A percentile compares a stretch with the other conserved stretches of the same genome.
phyloP scores from a whole-genome alignment of 1,284 basidiomycete species.

The Cutaneotrichosporon sp. region DNA sequence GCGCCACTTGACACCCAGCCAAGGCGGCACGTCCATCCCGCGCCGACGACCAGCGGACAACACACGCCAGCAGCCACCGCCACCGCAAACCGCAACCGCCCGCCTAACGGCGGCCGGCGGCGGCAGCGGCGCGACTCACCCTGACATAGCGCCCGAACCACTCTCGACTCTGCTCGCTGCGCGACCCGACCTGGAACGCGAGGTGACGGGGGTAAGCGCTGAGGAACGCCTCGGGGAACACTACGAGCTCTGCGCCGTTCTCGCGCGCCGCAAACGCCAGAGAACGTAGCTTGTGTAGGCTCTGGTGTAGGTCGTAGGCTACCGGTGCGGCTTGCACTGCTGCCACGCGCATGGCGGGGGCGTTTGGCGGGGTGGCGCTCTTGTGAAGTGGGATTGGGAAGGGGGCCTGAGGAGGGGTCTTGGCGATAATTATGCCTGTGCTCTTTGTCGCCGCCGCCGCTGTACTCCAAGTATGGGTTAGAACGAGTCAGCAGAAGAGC shows the following conservation, averaged over 20 bases:
- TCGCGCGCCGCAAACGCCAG: constrained; percentile 55
- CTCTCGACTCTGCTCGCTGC: constrained; percentile 28
- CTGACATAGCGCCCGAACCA: constrained; percentile 49
- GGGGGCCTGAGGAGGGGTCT: too few species aligned
- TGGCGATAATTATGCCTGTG: too few species aligned
- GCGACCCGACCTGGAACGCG: constrained; percentile 27
- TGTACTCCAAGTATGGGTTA: too few species aligned
- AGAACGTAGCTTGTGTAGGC: constrained; percentile 57
- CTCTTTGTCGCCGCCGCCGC: too few species aligned
- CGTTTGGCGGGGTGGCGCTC: too few species aligned
- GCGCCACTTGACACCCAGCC: too few species aligned
- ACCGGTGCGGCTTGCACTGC: constrained; percentile 39
- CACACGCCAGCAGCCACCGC: neutral
- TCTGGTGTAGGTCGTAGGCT: constrained; percentile 55
- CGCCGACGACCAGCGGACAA: neutral
- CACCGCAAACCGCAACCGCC: neutral
- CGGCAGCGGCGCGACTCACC: constrained; percentile 12
- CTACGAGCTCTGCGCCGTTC: constrained; percentile 56
- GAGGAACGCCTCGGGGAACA: constrained; percentile 66
- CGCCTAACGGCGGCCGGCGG: neutral
- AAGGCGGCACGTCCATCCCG: too few species aligned
- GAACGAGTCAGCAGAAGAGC: too few species aligned
- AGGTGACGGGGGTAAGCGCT: constrained; percentile 42
- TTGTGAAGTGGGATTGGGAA: too few species aligned
- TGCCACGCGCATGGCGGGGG: constrained; percentile 21